Evolutionary conservation across 139 green algal species (phyloP).

Genomic region (Chlamydomonas sp.): DNA sequence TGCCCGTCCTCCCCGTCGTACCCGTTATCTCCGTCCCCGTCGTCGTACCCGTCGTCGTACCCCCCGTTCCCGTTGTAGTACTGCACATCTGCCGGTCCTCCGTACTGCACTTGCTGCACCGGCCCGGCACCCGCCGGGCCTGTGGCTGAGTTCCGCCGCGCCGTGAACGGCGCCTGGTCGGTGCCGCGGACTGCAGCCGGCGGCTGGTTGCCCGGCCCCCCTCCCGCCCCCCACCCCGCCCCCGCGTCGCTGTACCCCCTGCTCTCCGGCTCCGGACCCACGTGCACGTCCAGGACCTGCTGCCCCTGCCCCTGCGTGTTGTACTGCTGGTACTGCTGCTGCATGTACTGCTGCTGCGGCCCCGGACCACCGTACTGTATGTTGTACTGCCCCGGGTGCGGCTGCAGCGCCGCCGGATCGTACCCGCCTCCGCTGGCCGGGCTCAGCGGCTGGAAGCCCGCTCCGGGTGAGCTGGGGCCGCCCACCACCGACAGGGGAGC

Average conservation of each 20-base stretch:
- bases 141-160: not conserved
- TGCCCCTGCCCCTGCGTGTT: not conserved
- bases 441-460: too few species aligned
- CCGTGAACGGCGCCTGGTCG: not conserved
- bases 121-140: too few species aligned
- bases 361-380: too few species aligned
- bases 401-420: not conserved
- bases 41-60: not conserved
- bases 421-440: not conserved
- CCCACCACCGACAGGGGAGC: too few species aligned
- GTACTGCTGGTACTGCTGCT: not conserved
- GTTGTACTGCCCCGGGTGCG: too few species aligned
- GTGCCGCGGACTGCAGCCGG: not conserved
- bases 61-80: not conserved
- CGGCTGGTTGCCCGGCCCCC: not conserved
- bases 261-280: not conserved
- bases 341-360: not conserved
- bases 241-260: constrained; percentile 5
- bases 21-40: not conserved
- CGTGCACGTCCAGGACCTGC: not conserved
- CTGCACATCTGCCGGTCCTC: not conserved
- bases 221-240: not conserved
- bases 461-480: too few species aligned
- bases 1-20: not conserved
- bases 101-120: not conserved